Conservation (phyloP, 2,329 filamentous ascomycete genomes). For the Coleophoma crateriformis region DNA sequence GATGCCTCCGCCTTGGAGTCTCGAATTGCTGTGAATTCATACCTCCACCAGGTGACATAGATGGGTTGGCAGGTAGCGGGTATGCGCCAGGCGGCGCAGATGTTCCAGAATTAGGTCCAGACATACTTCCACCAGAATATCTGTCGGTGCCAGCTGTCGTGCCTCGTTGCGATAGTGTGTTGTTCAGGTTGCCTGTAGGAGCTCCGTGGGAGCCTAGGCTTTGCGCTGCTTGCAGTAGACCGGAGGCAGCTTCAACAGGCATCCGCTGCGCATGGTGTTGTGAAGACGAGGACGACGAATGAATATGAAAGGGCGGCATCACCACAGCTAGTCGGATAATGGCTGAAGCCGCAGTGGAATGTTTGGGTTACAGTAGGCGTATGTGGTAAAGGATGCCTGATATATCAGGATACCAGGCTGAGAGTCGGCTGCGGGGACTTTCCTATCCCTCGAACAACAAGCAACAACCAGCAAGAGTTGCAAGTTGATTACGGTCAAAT, state of each 20-base stretch:
- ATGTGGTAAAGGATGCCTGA: no score
- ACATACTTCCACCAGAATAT: conserved; percentile 27
- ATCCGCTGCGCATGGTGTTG: conserved; percentile 15
- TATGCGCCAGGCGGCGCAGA: conserved; percentile 23
- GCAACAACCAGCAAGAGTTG: no score
- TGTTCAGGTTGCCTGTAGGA: conserved; percentile 17
- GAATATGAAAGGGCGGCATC: conserved; percentile 14
- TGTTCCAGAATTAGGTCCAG: conserved; percentile 23
- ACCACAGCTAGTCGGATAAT: conserved; percentile 3
- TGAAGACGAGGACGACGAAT: conserved; percentile 12
- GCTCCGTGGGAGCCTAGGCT: conserved; percentile 22
- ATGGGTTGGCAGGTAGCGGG: conserved; percentile 10
- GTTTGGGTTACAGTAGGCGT: not conserved
- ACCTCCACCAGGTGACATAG: conserved; percentile 13
- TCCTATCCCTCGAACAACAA: no score
- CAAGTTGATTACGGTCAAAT: no score
- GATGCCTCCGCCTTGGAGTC: conserved; percentile 41
- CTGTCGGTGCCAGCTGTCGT: conserved; percentile 35
- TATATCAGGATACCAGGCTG: no score
- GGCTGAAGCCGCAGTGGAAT: not conserved
- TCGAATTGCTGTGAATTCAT: conserved; percentile 44
- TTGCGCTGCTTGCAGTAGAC: conserved; percentile 23
- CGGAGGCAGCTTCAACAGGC: conserved; percentile 14
- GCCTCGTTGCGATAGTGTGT: conserved; percentile 8
- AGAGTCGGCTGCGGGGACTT: no score